Evolutionary conservation across 441 rosid species (phyloP), one percentile per base, ranked within the genome.

Genomic region (Populus hybrid): DNA sequence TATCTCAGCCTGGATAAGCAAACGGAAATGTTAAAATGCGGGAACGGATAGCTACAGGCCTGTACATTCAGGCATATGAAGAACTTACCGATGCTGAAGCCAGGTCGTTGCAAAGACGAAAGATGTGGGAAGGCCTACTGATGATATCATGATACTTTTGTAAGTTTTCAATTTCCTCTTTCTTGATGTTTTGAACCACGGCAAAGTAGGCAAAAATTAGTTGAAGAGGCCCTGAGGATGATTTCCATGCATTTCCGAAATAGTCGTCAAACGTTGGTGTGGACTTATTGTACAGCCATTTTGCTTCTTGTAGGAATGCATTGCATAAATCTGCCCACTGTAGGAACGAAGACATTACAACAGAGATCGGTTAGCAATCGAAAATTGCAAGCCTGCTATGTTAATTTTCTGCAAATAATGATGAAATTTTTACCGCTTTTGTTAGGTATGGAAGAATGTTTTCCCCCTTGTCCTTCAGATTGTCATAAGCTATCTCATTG

Each of bases 401-500:
- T 24, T 24, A 24, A 24, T 57, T 57, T 57, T 57, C 9, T 20
- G 3, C 8, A 16, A 16, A 6, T 3, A 6, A 24, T 1, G 21
- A 40, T 0, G 21, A 0, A 38, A 40, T 8, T 35, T 64, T 3
- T 81, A 86, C 86, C 79, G 78, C 84, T 76, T 83, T 85, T 4
- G 70, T 14, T 0, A 89, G 82, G 26, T 74, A 80, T 0, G 88
- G 86, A 34, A 80, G 40, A 68, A 77, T 32, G 63, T 70, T 67
- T 67, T 67, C 72, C 36, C 78, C 63, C 0, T 78, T 67, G 54
- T 83, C 81, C 70, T 83, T 81, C 21, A 86, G 82, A 76, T 73
- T 59, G 9, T 86, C 87, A n/a, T 83, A 84, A 36, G 83, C 87
- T 79, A 89, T 82, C 70, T 83, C 90, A 42, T 89, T 84, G 2